These are phyloP conservation scores for Pelagophyceae sp. DNA, from an alignment of 352 stramenopile species.

Conservation along the genomic window DNA sequence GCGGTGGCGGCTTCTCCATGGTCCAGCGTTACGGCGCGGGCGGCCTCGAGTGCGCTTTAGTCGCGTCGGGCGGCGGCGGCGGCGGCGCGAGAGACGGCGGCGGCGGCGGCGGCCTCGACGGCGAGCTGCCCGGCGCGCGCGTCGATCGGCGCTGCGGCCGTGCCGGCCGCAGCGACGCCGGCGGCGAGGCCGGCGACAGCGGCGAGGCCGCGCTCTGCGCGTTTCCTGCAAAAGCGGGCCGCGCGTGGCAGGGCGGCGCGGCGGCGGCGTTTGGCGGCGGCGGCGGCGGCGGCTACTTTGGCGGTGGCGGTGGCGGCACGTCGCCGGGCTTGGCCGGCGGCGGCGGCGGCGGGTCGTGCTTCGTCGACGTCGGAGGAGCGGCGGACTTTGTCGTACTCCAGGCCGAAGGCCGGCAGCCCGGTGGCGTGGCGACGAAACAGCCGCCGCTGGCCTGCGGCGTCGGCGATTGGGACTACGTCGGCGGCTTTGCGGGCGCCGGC, in stretches of 20 bases:
- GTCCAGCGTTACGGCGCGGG: constrained; percentile 21
- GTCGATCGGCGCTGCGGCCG: constrained; percentile 38
- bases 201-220: constrained; percentile 36
- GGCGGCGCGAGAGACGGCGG: constrained; percentile 35
- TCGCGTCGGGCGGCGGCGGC: constrained; percentile 42
- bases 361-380: constrained; percentile 27
- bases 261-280: constrained; percentile 43
- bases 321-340: constrained; percentile 42
- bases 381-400: constrained; percentile 29
- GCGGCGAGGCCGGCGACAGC: constrained; percentile 35
- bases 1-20: constrained; percentile 41
- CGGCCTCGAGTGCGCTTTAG: constrained; percentile 31
- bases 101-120: constrained; percentile 39
- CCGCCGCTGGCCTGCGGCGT: constrained; percentile 28
- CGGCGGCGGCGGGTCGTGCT: constrained; percentile 38
- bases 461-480: constrained; percentile 34
- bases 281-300: constrained; percentile 40
- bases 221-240: constrained; percentile 29
- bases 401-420: constrained; percentile 22
- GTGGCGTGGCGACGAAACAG: constrained; percentile 24
- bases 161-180: constrained; percentile 27
- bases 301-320: constrained; percentile 40
- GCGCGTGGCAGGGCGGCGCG: constrained; percentile 34
- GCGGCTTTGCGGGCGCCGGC: constrained; percentile 27
- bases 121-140: constrained; percentile 30